Evolutionary conservation across 2,329 filamentous ascomycete species (phyloP).

Genomic region (Verticillium isaacii): DNA sequence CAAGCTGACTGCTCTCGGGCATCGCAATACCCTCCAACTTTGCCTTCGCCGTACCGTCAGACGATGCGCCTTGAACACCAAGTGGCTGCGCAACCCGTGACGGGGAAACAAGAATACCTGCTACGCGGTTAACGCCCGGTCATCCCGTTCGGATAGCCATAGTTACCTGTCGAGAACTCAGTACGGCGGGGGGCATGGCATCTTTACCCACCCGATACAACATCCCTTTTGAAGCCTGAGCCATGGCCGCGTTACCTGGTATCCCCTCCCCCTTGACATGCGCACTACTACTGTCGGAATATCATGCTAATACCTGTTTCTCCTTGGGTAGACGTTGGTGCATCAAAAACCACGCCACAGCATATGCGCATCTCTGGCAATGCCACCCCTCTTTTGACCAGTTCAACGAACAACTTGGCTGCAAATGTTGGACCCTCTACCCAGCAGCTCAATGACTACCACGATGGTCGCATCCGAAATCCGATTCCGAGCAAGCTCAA

Average conservation of each 20-base stretch:
- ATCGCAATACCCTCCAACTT: background rate
- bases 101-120: background rate
- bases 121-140: background rate
- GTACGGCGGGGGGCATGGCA: background rate
- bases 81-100: background rate
- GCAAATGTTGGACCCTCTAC: background rate
- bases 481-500: slow-evolving; percentile 59
- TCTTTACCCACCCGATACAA: background rate
- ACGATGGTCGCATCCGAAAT: slow-evolving; percentile 48
- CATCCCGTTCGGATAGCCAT: background rate
- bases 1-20: background rate
- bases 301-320: background rate
- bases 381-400: background rate
- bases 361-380: background rate
- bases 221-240: background rate
- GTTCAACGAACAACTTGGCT: background rate
- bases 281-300: background rate
- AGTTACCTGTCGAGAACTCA: background rate
- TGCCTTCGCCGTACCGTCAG: background rate
- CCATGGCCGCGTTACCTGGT: background rate
- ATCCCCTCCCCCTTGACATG: background rate
- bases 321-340: background rate
- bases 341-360: background rate
- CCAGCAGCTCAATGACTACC: slow-evolving; percentile 1
- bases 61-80: background rate